Conservation (phyloP, 169 alveolate genomes). For the Plasmodium fragile region DNA sequence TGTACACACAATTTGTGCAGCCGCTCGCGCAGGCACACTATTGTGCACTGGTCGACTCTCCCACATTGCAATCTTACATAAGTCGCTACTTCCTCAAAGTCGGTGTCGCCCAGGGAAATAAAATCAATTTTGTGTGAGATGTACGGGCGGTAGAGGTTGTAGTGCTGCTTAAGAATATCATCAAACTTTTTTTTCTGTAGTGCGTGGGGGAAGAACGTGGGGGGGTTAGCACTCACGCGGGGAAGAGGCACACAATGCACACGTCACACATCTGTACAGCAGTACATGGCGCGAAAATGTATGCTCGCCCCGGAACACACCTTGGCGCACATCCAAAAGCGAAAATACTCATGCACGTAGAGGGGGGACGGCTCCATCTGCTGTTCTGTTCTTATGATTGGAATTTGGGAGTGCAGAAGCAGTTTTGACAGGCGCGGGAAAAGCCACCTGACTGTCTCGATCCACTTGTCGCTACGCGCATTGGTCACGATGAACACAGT, state of each 20-base stretch:
- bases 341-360: conserved; percentile 82
- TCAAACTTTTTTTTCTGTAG: conserved; percentile 81
- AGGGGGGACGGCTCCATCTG: conserved; percentile 83
- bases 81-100: conserved; percentile 90
- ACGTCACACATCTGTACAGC: background rate
- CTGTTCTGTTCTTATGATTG: conserved; percentile 83
- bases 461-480: conserved; percentile 88
- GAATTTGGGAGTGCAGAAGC: conserved; percentile 79
- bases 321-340: conserved; percentile 89
- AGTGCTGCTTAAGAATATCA: conserved; percentile 77
- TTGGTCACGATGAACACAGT: conserved; percentile 89
- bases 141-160: conserved; percentile 21
- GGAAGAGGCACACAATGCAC: background rate
- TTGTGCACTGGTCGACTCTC: background rate
- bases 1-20: background rate
- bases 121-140: conserved; percentile 77
- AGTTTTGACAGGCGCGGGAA: conserved; percentile 85
- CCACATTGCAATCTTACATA: conserved; percentile 45
- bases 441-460: conserved; percentile 83
- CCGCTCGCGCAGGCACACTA: background rate
- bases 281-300: background rate
- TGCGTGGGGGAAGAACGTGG: background rate
- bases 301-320: conserved; percentile 33
- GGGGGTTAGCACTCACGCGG: background rate
- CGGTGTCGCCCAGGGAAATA: conserved; percentile 88